These are phyloP conservation scores for Dioscorea dumetorum DNA, from an alignment of 106 monocot genomes.

Conservation along the genomic window DNA sequence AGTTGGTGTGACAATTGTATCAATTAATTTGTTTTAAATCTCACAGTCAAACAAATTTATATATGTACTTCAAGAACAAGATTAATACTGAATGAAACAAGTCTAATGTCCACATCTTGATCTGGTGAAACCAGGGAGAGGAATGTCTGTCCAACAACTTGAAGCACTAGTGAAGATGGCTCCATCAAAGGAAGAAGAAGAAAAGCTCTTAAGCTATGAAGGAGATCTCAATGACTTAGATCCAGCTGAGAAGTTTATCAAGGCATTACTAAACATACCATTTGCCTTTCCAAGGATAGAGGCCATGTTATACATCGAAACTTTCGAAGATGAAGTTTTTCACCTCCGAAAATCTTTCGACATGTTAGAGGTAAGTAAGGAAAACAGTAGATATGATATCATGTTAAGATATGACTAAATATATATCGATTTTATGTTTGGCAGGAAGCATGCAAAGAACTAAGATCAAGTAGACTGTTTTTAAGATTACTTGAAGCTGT, in stretches of 20 bases:
- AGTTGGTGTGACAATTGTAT: too few relatives aligned
- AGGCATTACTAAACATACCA: conserved; percentile 38
- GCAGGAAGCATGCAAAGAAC: conserved; percentile 94
- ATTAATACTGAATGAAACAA: too few relatives aligned
- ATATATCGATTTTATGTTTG: conserved; percentile 1
- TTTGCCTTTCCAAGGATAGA: conserved; percentile 69
- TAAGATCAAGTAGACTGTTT: conserved; percentile 81
- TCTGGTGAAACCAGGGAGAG: conserved; percentile 40
- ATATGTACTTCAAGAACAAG: too few relatives aligned
- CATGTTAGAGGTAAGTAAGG: conserved; percentile 51
- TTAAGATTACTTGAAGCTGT: conserved; percentile 85
- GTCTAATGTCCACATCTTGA: background rate
- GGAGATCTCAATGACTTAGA: conserved; percentile 45
- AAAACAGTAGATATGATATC: background rate
- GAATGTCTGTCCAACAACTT: conserved; percentile 62
- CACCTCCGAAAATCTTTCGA: conserved; percentile 54
- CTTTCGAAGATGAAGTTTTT: conserved; percentile 77
- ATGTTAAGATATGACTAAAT: background rate
- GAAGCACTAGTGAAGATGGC: conserved; percentile 80
- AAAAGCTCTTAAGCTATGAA: conserved; percentile 36
- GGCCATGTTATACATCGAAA: conserved; percentile 70
- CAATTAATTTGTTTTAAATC: too few relatives aligned
- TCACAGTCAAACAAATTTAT: too few relatives aligned
- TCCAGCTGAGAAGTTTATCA: conserved; percentile 62
- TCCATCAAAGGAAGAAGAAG: conserved; percentile 81